phyloP scores from a whole-genome alignment of 2,329 filamentous ascomycete species.

The Hypoxylon sp. region DNA sequence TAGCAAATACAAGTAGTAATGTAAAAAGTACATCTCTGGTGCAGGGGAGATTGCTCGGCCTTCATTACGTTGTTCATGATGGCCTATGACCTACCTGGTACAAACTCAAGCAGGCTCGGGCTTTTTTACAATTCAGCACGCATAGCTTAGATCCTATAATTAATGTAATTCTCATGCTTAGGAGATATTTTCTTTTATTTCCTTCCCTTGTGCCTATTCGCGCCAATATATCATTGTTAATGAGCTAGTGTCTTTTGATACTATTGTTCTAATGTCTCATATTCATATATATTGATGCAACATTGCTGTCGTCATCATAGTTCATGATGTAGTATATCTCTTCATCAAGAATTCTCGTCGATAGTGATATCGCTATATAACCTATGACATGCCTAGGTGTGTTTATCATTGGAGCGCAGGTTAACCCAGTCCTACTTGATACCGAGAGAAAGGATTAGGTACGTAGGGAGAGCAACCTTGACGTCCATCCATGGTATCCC shows the following conservation, averaged over 20 bases:
- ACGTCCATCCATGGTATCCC: too few relatives aligned
- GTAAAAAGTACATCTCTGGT: constrained; percentile 45
- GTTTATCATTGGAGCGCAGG: too few relatives aligned
- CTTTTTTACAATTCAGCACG: background rate
- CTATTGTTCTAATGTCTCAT: constrained; percentile 3
- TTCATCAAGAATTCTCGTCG: too few relatives aligned
- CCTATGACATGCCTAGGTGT: too few relatives aligned
- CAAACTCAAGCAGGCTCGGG: background rate
- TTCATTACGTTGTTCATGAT: background rate
- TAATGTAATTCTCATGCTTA: background rate
- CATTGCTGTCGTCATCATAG: too few relatives aligned
- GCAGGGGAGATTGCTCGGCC: background rate
- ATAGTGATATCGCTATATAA: too few relatives aligned
- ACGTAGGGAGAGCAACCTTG: too few relatives aligned
- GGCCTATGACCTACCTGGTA: background rate
- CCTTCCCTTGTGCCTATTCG: background rate
- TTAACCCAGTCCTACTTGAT: background rate
- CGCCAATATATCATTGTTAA: background rate
- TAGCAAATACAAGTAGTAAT: constrained; percentile 52
- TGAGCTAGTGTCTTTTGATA: background rate
- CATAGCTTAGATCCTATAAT: background rate
- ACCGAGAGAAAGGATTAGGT: background rate
- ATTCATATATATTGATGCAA: background rate
- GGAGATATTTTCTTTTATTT: background rate
- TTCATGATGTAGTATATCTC: too few relatives aligned